Evolutionary conservation across 129 eudicot genomes (phyloP), one percentile per base, ranked within the genome.

Genomic region (Glebionis coronaria): DNA sequence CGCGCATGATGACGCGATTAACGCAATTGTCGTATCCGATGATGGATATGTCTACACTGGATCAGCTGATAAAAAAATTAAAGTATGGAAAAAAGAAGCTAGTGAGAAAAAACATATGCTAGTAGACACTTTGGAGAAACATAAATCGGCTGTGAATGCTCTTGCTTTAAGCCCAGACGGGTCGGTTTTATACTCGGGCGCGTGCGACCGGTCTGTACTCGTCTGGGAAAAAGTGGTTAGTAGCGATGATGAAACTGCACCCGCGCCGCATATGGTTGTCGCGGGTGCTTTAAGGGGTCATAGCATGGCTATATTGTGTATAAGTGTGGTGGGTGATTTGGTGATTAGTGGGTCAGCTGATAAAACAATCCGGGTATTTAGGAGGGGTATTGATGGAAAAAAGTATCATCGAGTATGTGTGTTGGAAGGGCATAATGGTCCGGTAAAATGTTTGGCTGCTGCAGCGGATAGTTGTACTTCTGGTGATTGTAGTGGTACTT

Each of bases 1-100:
- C 12, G 98, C 98, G 0, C 98, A 92, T 38, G 98, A 92, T 7
- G 98, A 92, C 49, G 98, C 98, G 2, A 92, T 92, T 10, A 92
- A 92, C 76, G 87, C 95, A 7, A 73, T 92, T 1, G 87, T 70
- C 0, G 57, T 79, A 4, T 86, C 95, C 19, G 14, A 4, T 4
- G 84, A 83, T 60, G 95, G 91, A 0, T 44, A n/a, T 3, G 76
- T 92, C 0, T 92, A 83, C 79, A 92, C 98, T 3, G 91, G 96
- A 1, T 92, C 98, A 3, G 95, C 88, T 1, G 98, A 92, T 53
- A 76, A 71, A 65, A 88, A 79, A 29, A 88, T 92, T 23, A 88
- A 88, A 74, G 91, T 82, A 3, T 92, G 98, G 98, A 77, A 58
- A 54, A 76, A 7, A 38, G n/a, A 68, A 3, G 71, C 50, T 28